Conservation (phyloP, 768 basidiomycete species). For the Chlorophyllum brunneum region DNA sequence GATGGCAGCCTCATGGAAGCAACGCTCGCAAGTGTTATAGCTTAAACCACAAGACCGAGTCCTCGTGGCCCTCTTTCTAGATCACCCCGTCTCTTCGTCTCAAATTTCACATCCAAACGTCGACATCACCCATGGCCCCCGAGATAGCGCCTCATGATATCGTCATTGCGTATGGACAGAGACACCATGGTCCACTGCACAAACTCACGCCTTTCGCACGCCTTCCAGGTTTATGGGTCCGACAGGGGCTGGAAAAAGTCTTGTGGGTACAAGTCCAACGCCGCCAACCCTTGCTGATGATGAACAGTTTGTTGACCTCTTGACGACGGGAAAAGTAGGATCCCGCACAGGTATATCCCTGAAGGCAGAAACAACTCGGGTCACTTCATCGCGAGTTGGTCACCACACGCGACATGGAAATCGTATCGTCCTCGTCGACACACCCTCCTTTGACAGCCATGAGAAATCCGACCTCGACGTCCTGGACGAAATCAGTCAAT, state of each 20-base stretch:
- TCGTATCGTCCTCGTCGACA: constrained; percentile 5
- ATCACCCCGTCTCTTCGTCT: too few species aligned
- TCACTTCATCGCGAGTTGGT: not conserved
- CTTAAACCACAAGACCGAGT: too few species aligned
- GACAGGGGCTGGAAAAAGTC: constrained; percentile 4
- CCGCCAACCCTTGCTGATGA: not conserved
- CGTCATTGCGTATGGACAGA: not conserved
- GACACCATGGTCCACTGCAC: not conserved
- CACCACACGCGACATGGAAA: not conserved
- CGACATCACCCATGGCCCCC: too few species aligned
- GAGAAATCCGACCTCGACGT: not conserved
- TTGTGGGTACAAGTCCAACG: not conserved
- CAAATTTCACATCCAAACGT: too few species aligned
- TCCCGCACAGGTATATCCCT: not conserved
- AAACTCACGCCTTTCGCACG: not conserved
- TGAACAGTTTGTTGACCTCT: not conserved
- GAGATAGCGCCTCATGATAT: too few species aligned
- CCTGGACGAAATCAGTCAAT: not conserved
- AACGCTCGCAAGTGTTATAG: too few species aligned
- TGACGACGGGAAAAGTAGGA: not conserved
- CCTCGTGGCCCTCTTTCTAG: too few species aligned
- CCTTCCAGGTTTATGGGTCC: not conserved
- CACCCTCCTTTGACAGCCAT: constrained; percentile 2
- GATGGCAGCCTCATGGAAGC: too few species aligned
- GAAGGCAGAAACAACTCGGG: not conserved